phyloP scores from a whole-genome alignment of 192 early-diverging fungal genomes.

The Cetraspora pellucida region DNA sequence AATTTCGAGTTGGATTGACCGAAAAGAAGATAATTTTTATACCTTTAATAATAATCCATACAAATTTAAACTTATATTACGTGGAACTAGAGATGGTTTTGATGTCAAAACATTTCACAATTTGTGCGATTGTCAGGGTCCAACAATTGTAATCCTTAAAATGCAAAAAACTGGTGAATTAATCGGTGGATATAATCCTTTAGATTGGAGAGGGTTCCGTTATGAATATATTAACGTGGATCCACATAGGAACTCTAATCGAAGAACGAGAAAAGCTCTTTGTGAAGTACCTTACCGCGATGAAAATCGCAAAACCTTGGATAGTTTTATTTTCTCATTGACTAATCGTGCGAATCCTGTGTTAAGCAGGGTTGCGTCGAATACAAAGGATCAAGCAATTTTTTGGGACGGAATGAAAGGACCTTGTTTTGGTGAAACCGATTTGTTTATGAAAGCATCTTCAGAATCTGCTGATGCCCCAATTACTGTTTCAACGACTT shows the following conservation, averaged over 20 bases:
- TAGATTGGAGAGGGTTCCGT: not conserved
- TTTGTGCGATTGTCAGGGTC: not conserved
- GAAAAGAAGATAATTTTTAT: not conserved
- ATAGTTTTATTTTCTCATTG: not conserved
- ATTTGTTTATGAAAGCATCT: not conserved
- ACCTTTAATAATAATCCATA: not conserved
- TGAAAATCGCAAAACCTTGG: not conserved
- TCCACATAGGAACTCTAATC: too few relatives aligned
- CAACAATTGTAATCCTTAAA: not conserved
- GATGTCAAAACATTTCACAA: not conserved
- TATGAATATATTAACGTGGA: not conserved
- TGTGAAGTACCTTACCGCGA: not conserved
- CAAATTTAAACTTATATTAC: not conserved
- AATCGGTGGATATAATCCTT: not conserved
- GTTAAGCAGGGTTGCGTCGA: not conserved
- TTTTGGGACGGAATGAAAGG: slow-evolving; percentile 5
- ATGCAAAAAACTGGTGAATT: not conserved
- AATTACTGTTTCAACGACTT: not conserved
- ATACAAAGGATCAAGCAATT: slow-evolving; percentile 11
- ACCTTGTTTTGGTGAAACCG: not conserved
- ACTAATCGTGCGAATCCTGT: not conserved
- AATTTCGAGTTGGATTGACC: slow-evolving; percentile 17
- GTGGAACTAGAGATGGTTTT: not conserved
- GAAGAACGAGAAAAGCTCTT: not conserved
- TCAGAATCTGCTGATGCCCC: too few relatives aligned